Base-by-base conservation (phyloP, 192 early-diverging fungal species). In the Dissophora ornata region DNA sequence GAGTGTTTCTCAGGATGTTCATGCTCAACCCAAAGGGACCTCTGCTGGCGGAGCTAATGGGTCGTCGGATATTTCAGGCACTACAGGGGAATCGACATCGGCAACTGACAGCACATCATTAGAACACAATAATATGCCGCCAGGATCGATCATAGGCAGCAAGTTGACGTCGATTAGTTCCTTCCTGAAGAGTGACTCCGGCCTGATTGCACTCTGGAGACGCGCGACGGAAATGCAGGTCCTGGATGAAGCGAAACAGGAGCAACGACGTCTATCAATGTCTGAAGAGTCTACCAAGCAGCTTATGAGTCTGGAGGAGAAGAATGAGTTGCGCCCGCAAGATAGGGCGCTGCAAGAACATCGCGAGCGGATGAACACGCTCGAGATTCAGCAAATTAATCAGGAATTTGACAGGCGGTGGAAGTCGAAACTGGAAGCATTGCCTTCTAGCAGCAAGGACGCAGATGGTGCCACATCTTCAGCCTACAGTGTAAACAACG, bases 151-250 rank as follows among this genome's bases (percentile, higher is more conserved):
- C 7, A 45, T n/a, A 63, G 42, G 8, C 3, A 32, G 53, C 28
- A 77, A 77, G 30, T 16, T 77, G 58, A 64, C 73, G 0, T 77
- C 73, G 12, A 77, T 77, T 26, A 77, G 64, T 19, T 77, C 73
- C 0, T 77, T 67, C 59, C 44, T 77, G 19, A 77, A 77, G 53
- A 77, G 73, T 19, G 73, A 77, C 47, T 77, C 73, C 44, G 73
- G 73, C 13, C 15, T 77, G 51, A 57, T 77, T 48, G 73, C 73
- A 15, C 48, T 77, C 1, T 77, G 73, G 73, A 54, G 73, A 44
- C 63, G 73, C 16, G 73, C 73, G 4, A 77, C 73, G 3, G 73
- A 77, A 21, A 77, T 77, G 73, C 73, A 77, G 18, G 63, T 61
- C 4, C 25, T 77, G 53, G 73, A 77, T 26, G 65, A 77, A 38